Base-by-base conservation (phyloP, 2,329 filamentous ascomycete species). In the Macrophomina pseudophaseolina region DNA sequence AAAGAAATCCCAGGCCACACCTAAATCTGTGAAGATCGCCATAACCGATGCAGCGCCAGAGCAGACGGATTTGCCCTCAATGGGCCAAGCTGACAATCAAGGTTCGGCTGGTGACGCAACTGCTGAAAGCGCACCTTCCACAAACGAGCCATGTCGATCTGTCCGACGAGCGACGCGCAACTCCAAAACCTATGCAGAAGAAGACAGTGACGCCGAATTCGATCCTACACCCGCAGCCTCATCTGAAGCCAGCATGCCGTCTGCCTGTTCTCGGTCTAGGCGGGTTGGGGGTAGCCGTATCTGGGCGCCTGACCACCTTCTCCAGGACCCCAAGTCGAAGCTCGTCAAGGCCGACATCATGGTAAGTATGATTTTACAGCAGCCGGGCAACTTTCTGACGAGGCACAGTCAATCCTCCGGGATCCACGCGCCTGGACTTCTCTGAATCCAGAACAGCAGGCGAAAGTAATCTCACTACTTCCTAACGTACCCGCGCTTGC, bases 321-420 rank as follows among this genome's bases (percentile, higher is more conserved):
- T 76, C 4, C 75, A 75, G 35, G 72, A 76, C 59, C 69, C 74
- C 6, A 71, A 69, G 16, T 73, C 70, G 23, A 74, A 73, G 12
- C 70, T 79, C 3, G 71, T 64, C 6, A 76, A 75, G 59, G 73
- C 71, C 16, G 76, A 79, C 65, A 56, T 78, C 51, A 75, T 74
- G 59, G 72, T 71, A 70, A 54, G 69, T 68, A n/a, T 28, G 40
- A 30, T 12, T 5, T 33, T 11, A 12, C 14, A 2, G 16, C 16
- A n/a, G 16, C 16, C 18, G 1, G 28, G 12, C 35, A 44, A 11
- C 1, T n/a, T 6, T 48, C 64, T 66, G 16, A 66, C 28, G 5
- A n/a, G 1, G 2, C n/a, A 8, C 28, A 65, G 60, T 42, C 53
- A n/a, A 60, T 69, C 14, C 51, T 69, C 5, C 66, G 54, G 44